Evolutionary conservation across 2,329 filamentous ascomycete genomes (phyloP), one percentile per base, ranked within the genome.

Genomic region (Ophioceras dolichostomum): DNA sequence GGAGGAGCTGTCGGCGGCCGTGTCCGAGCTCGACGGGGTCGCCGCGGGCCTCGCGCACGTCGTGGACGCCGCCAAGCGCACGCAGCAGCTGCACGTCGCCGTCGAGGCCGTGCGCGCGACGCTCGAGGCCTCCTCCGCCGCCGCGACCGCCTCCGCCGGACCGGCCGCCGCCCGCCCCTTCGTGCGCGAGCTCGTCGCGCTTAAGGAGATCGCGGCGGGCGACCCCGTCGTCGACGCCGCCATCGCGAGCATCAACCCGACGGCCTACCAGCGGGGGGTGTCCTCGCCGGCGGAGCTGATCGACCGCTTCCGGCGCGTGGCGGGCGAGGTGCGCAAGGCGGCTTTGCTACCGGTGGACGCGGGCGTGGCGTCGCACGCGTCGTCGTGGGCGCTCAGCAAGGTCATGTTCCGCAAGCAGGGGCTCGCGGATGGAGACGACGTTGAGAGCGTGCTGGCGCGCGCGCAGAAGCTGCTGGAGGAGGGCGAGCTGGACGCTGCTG

Each of bases 351-450:
- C 91, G 12, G 88, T 94, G 46, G 83, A 95, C 52, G 91, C 91
- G 0, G 91, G 91, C 47, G 83, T 98, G 19, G 89, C 91, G 16
- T 91, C 83, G 51, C 91, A 98, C 58, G 87, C 89, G 3, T 89
- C 87, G 31, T 91, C 83, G 57, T 81, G 85, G 58, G 70, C 93
- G 33, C 68, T 98, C 50, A 94, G 85, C 68, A 93, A 94, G 64
- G 71, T 96, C 37, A 77, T 96, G 65, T 96, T 98, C 74, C 87
- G 86, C 69, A 96, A 96, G 73, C 79, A 83, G 52, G 84, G 83
- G 9, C 68, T 91, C 33, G 82, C 86, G 1, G 77, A 77, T 18
- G 87, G 89, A 16, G 73, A 85, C 48, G 89, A 96, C 53, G 89
- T 96, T 17, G 91, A 98, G 69, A 93, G 87, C 52, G 80, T 96